Conservation (phyloP, 1,284 basidiomycete genomes). For the Golubevia sp. region DNA sequence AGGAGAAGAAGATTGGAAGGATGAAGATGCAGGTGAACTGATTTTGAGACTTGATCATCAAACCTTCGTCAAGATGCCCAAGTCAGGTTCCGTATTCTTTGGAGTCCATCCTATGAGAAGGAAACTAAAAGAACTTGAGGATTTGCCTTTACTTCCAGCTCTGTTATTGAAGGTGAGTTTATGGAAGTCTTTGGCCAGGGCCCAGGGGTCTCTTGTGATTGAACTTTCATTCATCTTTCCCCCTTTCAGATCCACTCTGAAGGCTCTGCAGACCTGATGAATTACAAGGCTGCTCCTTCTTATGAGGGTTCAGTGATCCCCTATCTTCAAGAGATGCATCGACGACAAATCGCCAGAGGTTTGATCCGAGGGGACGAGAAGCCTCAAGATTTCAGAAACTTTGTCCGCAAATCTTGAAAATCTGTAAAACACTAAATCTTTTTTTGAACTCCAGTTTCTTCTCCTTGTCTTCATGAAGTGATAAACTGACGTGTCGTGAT, state of each 20-base stretch:
- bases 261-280: conserved; percentile 57
- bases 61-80: conserved; percentile 65
- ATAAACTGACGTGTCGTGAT: no score
- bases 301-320: conserved; percentile 62
- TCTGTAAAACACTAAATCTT: no score
- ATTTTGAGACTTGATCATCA: conserved; percentile 51
- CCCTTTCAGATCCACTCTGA: conserved; percentile 55
- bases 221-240: no score
- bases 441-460: no score
- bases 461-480: no score
- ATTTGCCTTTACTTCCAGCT: conserved; percentile 63
- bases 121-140: conserved; percentile 61
- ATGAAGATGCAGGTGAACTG: conserved; percentile 22
- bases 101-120: conserved; percentile 64
- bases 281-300: conserved; percentile 62
- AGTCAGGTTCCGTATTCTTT: conserved; percentile 63
- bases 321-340: conserved; percentile 62
- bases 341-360: conserved; percentile 62
- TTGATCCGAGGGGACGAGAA: conserved; percentile 56
- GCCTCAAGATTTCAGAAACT: conserved; percentile 20
- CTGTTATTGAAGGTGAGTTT: conserved; percentile 52
- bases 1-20: conserved; percentile 4
- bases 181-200: no score
- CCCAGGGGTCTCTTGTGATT: no score
- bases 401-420: no score